Evolutionary conservation across 2,329 filamentous ascomycete genomes (phyloP).

Genomic region (Paraphoma sp.): DNA sequence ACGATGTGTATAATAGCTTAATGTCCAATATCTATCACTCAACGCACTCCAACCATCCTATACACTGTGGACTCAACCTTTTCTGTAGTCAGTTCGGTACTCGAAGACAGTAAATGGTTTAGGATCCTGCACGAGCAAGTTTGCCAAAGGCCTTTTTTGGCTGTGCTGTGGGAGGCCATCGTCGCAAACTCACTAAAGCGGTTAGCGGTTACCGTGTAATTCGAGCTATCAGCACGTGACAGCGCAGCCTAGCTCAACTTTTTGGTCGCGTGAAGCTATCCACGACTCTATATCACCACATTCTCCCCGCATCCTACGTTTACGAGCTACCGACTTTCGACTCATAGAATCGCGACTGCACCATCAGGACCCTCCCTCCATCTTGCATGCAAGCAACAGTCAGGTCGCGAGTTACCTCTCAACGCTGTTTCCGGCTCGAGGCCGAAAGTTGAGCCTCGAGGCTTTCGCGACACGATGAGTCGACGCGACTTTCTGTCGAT

Average conservation of each 20-base stretch:
- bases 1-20: neutral
- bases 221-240: slow-evolving; percentile 23
- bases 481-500: slow-evolving; percentile 89
- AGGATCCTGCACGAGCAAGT: neutral
- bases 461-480: slow-evolving; percentile 56
- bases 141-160: too few relatives aligned
- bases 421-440: neutral
- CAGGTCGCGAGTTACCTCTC: neutral
- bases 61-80: too few relatives aligned
- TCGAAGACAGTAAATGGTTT: too few relatives aligned
- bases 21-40: too few relatives aligned
- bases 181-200: slow-evolving; percentile 29
- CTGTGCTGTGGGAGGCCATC: neutral
- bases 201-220: slow-evolving; percentile 15
- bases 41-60: too few relatives aligned
- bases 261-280: slow-evolving; percentile 12
- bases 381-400: neutral
- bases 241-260: slow-evolving; percentile 19
- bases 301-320: neutral
- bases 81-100: too few relatives aligned
- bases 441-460: neutral
- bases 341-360: neutral
- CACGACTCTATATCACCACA: neutral
- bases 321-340: neutral
- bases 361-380: neutral